Base-by-base conservation (phyloP, 2,329 filamentous ascomycete genomes). In the Cytospora piceicola region DNA sequence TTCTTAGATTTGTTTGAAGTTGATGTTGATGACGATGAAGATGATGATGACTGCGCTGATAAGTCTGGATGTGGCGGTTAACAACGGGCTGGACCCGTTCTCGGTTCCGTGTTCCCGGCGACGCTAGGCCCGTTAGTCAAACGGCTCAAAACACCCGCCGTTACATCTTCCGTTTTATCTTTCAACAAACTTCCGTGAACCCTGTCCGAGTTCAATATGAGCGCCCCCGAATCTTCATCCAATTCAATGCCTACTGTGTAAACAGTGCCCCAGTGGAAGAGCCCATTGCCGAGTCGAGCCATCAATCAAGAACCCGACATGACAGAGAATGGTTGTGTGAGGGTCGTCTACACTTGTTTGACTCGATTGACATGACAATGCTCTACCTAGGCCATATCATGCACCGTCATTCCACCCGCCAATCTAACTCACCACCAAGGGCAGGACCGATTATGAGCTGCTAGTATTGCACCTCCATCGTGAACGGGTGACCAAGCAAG, bases 121-220 rank as follows among this genome's bases (percentile, higher is more conserved):
- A 61, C 54, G 29, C 34, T 49, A 49, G n/a, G 22, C n/a, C 46
- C 46, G 46, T 24, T 20, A 12, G n/a, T n/a, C n/a, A 49, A 49
- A 24, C 22, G 46, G 46, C 20, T 24, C 46, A 8, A 49, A 24
- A 24, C n/a, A 49, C 9, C 8, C n/a, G 22, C 46, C 46, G 22
- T 24, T n/a, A 49, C 46, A 49, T 24, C 11, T 12, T 12, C n/a
- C n/a, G 22, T 14, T 42, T n/a, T 24, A 9, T 24, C n/a, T 24
- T 4, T 12, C 9, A 12, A 11, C 4, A 22, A 8, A 14, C n/a
- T 3, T 22, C 12, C 12, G 42, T 49, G n/a, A 14, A 49, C 22
- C 11, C 22, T 49, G n/a, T 46, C 7, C 11, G 20, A 46, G n/a
- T 9, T 17, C 42, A n/a, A 9, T 7, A 20, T 22, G 20, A 11